A percentile compares a stretch with the other conserved stretches of the same genome.
Conservation (phyloP, 169 alveolate genomes). For the Plasmodium knowlesi region DNA sequence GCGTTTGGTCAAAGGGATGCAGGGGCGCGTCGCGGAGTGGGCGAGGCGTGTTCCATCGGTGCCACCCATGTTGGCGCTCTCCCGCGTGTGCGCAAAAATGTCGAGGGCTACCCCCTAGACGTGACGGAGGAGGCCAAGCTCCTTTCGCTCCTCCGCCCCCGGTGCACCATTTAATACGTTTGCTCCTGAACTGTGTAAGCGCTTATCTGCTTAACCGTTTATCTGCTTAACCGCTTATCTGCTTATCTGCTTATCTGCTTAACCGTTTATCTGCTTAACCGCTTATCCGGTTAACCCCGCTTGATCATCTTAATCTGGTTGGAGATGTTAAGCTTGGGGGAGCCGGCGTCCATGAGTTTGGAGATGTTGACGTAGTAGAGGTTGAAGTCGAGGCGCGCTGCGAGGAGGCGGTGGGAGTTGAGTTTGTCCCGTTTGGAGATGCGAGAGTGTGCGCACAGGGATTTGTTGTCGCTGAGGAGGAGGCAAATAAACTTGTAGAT, state of each 20-base stretch:
- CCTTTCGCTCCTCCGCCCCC: slow-evolving; percentile 11
- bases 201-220: background rate
- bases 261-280: background rate
- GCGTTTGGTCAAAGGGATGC: slow-evolving; percentile 1
- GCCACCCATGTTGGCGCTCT: background rate
- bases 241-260: background rate
- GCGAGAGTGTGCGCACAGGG: background rate
- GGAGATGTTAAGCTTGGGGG: slow-evolving; percentile 31
- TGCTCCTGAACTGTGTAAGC: too few relatives aligned
- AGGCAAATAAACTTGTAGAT: slow-evolving; percentile 64
- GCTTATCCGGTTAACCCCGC: background rate
- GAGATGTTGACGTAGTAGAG: slow-evolving; percentile 59
- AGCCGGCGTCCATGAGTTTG: background rate
- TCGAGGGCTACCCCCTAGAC: slow-evolving; percentile 31
- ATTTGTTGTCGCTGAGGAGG: slow-evolving; percentile 36
- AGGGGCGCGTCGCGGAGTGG: background rate
- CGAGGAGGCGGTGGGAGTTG: slow-evolving; percentile 55
- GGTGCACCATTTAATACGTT: too few relatives aligned
- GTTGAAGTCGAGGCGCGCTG: slow-evolving; percentile 57
- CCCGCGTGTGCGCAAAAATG: slow-evolving; percentile 14
- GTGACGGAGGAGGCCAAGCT: slow-evolving; percentile 21
- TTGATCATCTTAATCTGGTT: slow-evolving; percentile 36
- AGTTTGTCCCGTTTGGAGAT: slow-evolving; percentile 44
- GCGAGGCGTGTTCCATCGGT: background rate
- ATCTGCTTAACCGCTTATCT: background rate